Conservation (phyloP, 352 stramenopile species). For the Pythium phragmitis region DNA sequence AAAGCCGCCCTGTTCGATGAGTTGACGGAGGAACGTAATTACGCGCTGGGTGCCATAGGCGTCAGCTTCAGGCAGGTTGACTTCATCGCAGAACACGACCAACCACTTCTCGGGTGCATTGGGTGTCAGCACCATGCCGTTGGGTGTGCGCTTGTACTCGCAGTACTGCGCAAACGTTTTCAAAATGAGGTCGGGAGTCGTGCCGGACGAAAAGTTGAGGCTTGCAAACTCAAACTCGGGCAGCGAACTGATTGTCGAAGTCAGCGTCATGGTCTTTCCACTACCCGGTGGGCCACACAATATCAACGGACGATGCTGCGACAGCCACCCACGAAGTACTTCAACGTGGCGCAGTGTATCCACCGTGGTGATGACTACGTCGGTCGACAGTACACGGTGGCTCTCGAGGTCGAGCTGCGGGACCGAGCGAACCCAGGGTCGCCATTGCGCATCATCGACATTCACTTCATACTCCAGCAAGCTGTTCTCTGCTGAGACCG, state of each 20-base stretch:
- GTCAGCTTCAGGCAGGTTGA: slow-evolving; percentile 99
- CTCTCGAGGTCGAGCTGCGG: slow-evolving; percentile 98
- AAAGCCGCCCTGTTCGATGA: slow-evolving; percentile 96
- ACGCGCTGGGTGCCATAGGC: slow-evolving; percentile 98
- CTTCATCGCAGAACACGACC: slow-evolving; percentile 99
- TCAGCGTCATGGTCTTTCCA: slow-evolving; percentile 99
- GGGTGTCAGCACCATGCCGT: slow-evolving; percentile 95
- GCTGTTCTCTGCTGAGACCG: slow-evolving; percentile 61
- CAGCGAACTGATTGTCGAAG: slow-evolving; percentile 96
- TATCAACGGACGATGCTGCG: slow-evolving; percentile 95
- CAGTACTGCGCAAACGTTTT: slow-evolving; percentile 99
- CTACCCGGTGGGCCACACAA: slow-evolving; percentile 97
- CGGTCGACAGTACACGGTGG: slow-evolving; percentile 94
- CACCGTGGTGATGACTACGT: slow-evolving; percentile 99
- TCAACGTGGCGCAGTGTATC: slow-evolving; percentile 99
- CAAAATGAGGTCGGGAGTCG: slow-evolving; percentile 97
- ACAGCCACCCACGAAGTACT: slow-evolving; percentile 97
- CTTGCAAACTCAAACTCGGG: slow-evolving; percentile 97
- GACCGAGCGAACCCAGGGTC: slow-evolving; percentile 95
- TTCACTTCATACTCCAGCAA: slow-evolving; percentile 97
- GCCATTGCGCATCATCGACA: slow-evolving; percentile 96
- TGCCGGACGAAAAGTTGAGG: slow-evolving; percentile 99
- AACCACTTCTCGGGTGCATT: slow-evolving; percentile 96
- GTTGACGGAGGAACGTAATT: slow-evolving; percentile 98
- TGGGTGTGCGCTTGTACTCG: slow-evolving; percentile 96